Percentiles rank a stretch among this genome's conserved stretches.
Conservation (phyloP, 2,329 filamentous ascomycete genomes). For the Colletotrichum camelliae region DNA sequence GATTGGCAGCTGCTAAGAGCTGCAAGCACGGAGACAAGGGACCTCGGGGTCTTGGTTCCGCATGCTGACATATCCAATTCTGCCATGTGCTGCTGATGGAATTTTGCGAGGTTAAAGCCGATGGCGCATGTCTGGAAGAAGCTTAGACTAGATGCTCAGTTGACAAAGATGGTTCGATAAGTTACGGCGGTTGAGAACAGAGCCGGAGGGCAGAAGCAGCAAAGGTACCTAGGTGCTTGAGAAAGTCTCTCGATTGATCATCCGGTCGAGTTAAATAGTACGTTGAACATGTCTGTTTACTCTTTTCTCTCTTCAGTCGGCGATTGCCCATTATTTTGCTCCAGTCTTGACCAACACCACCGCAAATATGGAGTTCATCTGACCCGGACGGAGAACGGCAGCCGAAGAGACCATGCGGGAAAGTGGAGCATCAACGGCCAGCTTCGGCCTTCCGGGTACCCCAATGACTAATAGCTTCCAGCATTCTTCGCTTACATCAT, state of each 20-base stretch:
- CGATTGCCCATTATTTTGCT: neutral
- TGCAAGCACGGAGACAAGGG: neutral
- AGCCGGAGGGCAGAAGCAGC: neutral
- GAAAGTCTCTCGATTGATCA: neutral
- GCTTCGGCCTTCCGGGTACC: neutral
- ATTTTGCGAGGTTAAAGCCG: neutral
- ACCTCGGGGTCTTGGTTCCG: constrained; percentile 15
- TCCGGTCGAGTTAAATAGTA: neutral
- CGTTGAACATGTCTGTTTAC: accelerated
- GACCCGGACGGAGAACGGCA: neutral
- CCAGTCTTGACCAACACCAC: neutral
- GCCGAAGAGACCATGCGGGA: neutral
- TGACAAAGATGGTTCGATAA: neutral
- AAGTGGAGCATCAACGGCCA: constrained; percentile 6
- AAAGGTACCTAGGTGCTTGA: neutral
- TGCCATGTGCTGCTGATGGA: neutral
- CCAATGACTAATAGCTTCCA: constrained; percentile 5
- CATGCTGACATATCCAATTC: constrained; percentile 17
- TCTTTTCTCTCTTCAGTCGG: neutral
- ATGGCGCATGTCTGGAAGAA: neutral
- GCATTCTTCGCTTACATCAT: neutral
- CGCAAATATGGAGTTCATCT: neutral
- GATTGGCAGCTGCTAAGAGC: neutral
- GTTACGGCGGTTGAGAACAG: neutral
- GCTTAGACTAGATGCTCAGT: neutral